phyloP scores from a whole-genome alignment of 1,284 basidiomycete genomes.

The Fomitopsis betulina region DNA sequence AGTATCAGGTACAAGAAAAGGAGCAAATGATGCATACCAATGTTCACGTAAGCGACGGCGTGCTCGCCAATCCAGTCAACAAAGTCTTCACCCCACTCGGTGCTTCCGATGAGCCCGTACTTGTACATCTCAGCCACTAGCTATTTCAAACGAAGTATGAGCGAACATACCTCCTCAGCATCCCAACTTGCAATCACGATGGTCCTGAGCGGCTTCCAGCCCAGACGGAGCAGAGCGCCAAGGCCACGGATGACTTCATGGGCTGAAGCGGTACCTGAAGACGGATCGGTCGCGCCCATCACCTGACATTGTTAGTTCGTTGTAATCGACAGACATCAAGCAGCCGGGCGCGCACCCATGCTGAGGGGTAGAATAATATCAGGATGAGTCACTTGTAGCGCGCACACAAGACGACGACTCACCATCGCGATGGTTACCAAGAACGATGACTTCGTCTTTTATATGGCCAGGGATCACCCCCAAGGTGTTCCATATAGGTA shows the following conservation, averaged over 20 bases:
- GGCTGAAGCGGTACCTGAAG: conserved; percentile 79
- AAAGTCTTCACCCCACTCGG: conserved; percentile 89
- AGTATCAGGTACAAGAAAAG: not conserved
- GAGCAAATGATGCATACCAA: conserved; percentile 35
- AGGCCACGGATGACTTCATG: conserved; percentile 81
- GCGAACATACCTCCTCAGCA: conserved; percentile 68
- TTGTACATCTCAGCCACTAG: conserved; percentile 21
- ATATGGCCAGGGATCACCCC: conserved; percentile 86
- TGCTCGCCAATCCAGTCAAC: conserved; percentile 71
- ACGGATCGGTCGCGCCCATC: conserved; percentile 81
- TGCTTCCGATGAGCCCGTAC: conserved; percentile 83
- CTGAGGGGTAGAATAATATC: not conserved
- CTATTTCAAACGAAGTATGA: not conserved
- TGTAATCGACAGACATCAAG: not conserved
- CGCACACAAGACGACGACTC: conserved; percentile 14
- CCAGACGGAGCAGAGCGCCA: conserved; percentile 61
- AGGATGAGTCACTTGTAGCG: not conserved
- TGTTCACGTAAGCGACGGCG: conserved; percentile 83
- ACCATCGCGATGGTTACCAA: conserved; percentile 88
- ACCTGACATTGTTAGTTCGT: conserved; percentile 32
- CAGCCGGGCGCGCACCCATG: not conserved
- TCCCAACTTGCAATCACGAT: conserved; percentile 89
- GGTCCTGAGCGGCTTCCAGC: conserved; percentile 88
- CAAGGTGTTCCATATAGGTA: conserved; percentile 83
- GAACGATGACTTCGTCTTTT: conserved; percentile 79